Evolutionary conservation across 352 stramenopile species (phyloP).

Genomic region (Aphanomyces cochlioides): DNA sequence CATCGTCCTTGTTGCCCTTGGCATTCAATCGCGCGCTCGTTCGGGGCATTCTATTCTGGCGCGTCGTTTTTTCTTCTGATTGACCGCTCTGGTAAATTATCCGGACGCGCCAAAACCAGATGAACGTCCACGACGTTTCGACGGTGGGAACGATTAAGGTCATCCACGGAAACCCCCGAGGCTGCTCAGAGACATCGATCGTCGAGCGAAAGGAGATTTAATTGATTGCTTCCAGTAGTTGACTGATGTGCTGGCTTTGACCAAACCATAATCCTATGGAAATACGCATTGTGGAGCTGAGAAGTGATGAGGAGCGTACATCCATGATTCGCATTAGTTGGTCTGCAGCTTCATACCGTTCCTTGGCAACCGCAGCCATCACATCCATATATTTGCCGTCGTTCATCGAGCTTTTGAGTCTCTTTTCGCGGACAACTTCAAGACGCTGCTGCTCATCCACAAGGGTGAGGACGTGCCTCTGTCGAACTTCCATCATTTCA

Average conservation of each 20-base stretch:
- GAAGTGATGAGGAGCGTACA: neutral
- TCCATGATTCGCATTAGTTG: constrained; percentile 11
- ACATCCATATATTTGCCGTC: constrained; percentile 2
- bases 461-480: neutral
- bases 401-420: neutral
- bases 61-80: neutral
- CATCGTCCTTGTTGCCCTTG: neutral
- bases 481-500: neutral
- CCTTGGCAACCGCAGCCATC: neutral
- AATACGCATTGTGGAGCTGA: too few relatives aligned
- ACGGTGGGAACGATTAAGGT: too few relatives aligned
- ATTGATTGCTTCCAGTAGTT: neutral
- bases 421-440: constrained; percentile 5
- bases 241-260: neutral
- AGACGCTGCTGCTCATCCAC: constrained; percentile 9
- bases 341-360: constrained; percentile 12
- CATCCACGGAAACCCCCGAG: too few relatives aligned
- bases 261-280: neutral
- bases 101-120: too few relatives aligned
- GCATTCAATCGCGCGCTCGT: constrained; percentile 1
- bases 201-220: neutral
- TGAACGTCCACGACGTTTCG: too few relatives aligned
- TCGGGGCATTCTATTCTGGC: neutral
- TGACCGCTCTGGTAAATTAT: neutral
- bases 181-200: too few relatives aligned